A percentile compares a stretch with the other conserved stretches of the same genome.
phyloP scores from a whole-genome alignment of 148 eudicot species.

The Tetragonia tetragonoides region DNA sequence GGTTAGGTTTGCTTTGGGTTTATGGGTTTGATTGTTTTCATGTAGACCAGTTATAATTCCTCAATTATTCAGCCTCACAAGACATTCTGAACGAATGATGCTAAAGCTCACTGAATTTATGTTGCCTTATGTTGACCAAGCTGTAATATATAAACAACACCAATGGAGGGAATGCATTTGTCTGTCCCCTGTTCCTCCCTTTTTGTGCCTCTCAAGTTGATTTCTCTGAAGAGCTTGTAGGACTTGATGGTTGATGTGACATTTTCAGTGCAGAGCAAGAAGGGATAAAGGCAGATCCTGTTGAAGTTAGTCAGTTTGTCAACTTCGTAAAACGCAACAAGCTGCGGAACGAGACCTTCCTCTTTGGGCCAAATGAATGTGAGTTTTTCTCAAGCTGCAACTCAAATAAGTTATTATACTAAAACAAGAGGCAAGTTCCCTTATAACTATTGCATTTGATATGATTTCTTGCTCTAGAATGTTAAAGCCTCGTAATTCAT shows the following conservation, averaged over 20 bases:
- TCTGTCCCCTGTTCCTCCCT: no score
- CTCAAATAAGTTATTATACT: background rate
- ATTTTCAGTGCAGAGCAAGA: slow-evolving; percentile 81
- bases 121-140: background rate
- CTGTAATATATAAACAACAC: no score
- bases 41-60: background rate
- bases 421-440: background rate
- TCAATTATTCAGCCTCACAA: background rate
- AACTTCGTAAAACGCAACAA: slow-evolving; percentile 70
- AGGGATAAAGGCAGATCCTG: slow-evolving; percentile 68
- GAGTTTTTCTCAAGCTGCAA: slow-evolving; percentile 33
- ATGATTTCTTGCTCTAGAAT: background rate
- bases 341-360: slow-evolving; percentile 65
- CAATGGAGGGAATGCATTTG: no score
- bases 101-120: background rate
- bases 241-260: slow-evolving; percentile 13
- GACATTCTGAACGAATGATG: background rate
- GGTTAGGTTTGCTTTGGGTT: background rate
- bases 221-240: background rate
- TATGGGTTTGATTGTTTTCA: background rate
- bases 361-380: slow-evolving; percentile 80
- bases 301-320: slow-evolving; percentile 68
- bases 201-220: no score
- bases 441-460: background rate
- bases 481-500: background rate